Base-by-base conservation (phyloP, 352 stramenopile species). In the Globisporangium cystogenes region DNA sequence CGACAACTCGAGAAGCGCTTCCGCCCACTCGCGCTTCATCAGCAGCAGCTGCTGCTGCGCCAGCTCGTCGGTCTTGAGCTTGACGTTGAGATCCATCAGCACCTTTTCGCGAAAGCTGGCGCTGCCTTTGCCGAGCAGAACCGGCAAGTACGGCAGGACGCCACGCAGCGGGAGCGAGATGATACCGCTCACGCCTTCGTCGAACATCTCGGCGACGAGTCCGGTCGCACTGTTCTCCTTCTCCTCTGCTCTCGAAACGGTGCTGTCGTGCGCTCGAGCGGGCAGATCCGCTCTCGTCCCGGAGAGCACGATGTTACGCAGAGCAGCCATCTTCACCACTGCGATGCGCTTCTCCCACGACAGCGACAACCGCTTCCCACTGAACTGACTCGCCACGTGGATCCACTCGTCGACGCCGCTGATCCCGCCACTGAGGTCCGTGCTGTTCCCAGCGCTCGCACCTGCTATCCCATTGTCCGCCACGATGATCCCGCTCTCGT, bases 31-130 rank as follows among this genome's bases (percentile, higher is more conserved):
- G 44, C 81, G 72, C 48, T 89, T 87, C 66, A 89, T 86, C 26
- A 70, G 48, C 3, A 95, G 52, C 27, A 95, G 48, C n/a, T 89
- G 74, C 33, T 89, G 76, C 42, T 92, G 78, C n/a, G 75, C 52
- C 0, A 67, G 48, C 48, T 85, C 70, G 26, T 92, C 77, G 0
- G 78, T 95, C 56, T 95, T 95, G 12, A 95, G 66, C 62, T 82
- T 84, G 15, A 95, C 78, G 48, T 87, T 93, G 41, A 95, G 80
- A n/a, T 93, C 82, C 81, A 95, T 91, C 11, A 95, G 64, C 10
- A 92, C 72, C 37, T 87, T 86, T 48, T 95, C 84, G 2, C 84
- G 76, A 49, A 82, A 77, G 27, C 62, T 56, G 0, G 66, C 49
- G 1, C 72, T 82, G n/a, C 72, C 77, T 27, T 70, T 70, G 2